These are phyloP conservation scores for Heritiera fomes DNA, from an alignment of 345 rosid genomes.

Conservation along the genomic window DNA sequence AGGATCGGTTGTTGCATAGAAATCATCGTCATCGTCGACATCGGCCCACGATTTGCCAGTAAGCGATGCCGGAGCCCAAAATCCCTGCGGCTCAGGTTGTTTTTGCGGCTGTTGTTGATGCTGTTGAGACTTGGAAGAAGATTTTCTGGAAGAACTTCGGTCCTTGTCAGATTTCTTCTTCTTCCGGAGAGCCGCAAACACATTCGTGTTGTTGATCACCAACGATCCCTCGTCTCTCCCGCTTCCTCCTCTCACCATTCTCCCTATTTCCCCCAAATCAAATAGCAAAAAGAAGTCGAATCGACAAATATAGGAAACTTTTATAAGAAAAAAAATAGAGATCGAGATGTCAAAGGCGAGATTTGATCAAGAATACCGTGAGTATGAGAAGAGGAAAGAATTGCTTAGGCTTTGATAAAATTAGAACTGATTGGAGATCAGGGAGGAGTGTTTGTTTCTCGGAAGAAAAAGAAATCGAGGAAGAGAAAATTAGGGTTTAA, in stretches of 20 bases:
- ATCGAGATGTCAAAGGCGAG: background rate
- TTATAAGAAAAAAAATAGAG: background rate
- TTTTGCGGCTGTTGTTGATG: conserved; percentile 17
- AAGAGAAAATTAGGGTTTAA: conserved; percentile 1
- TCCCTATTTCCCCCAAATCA: conserved; percentile 13
- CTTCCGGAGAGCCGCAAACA: conserved; percentile 62
- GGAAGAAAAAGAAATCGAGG: background rate
- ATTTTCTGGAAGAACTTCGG: conserved; percentile 32
- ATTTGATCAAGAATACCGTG: background rate
- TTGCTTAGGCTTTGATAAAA: background rate
- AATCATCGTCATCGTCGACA: conserved; percentile 61
- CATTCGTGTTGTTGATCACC: conserved; percentile 53
- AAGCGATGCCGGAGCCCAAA: conserved; percentile 54
- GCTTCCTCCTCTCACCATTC: conserved; percentile 54
- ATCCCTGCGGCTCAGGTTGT: conserved; percentile 48
- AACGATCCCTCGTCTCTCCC: conserved; percentile 53
- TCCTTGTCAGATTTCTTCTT: conserved; percentile 56
- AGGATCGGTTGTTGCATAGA: conserved; percentile 56
- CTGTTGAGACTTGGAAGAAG: conserved; percentile 36
- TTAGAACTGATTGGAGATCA: background rate
- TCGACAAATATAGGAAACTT: background rate
- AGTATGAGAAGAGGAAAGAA: background rate
- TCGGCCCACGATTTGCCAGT: conserved; percentile 60
- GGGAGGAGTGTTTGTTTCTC: background rate
- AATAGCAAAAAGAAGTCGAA: background rate